phyloP scores from a whole-genome alignment of 2,329 filamentous ascomycete species.

The Didymella pinodella region DNA sequence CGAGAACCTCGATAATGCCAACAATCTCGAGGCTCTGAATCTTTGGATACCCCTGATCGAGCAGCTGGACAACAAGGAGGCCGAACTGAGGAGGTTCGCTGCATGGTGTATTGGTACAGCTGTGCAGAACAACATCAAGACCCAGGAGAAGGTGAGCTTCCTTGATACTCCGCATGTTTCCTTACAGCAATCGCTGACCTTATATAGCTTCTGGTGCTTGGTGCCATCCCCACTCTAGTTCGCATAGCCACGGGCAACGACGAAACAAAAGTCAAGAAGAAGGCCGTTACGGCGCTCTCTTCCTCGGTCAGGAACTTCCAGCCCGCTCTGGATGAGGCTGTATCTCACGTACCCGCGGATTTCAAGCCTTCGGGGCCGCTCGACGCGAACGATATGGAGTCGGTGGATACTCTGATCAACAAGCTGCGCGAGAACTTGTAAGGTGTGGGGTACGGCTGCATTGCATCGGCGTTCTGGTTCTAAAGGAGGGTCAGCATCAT shows the following conservation, averaged over 20 bases:
- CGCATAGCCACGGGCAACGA: constrained; percentile 68
- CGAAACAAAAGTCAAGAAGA: constrained; percentile 73
- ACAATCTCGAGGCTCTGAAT: constrained; percentile 81
- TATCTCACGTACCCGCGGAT: constrained; percentile 72
- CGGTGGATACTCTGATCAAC: constrained; percentile 77
- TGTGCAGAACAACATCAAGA: constrained; percentile 91
- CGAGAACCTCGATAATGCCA: constrained; percentile 82
- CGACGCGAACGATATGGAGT: constrained; percentile 89
- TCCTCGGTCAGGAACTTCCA: constrained; percentile 89
- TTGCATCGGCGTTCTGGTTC: constrained; percentile 36
- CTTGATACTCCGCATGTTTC: neutral
- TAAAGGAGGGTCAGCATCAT: constrained; percentile 32
- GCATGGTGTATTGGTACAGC: constrained; percentile 96
- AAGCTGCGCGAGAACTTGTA: constrained; percentile 56
- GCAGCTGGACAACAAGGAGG: constrained; percentile 72
- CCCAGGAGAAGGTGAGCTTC: constrained; percentile 72
- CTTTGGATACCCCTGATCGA: constrained; percentile 84
- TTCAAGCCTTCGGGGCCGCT: constrained; percentile 66
- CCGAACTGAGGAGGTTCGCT: constrained; percentile 80
- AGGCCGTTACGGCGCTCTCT: constrained; percentile 89
- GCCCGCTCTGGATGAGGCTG: constrained; percentile 69
- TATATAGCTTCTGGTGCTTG: constrained; percentile 61
- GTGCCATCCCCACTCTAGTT: constrained; percentile 75
- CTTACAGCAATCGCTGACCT: constrained; percentile 24
- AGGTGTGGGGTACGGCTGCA: constrained; percentile 20